phyloP scores from a whole-genome alignment of 371 early-diverging fungal species.

The Dichotomocladium elegans region DNA sequence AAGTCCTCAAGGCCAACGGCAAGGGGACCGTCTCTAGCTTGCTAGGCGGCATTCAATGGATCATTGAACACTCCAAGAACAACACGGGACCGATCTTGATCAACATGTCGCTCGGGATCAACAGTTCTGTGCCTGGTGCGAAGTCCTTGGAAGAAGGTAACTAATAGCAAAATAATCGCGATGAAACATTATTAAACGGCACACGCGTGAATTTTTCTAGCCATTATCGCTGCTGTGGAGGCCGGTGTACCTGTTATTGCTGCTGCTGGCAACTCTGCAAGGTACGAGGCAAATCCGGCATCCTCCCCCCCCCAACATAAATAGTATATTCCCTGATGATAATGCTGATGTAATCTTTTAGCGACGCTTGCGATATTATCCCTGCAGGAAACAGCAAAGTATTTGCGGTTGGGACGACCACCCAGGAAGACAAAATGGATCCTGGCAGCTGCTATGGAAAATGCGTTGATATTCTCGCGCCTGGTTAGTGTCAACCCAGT shows the following conservation, averaged over 20 bases:
- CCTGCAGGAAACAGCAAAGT: slow-evolving; percentile 64
- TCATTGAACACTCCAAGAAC: slow-evolving; percentile 31
- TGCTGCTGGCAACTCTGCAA: slow-evolving; percentile 72
- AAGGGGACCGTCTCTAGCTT: slow-evolving; percentile 64
- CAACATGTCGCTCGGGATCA: slow-evolving; percentile 60
- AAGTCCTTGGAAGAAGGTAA: slow-evolving; percentile 20
- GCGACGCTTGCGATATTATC: slow-evolving; percentile 63
- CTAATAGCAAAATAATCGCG: neutral
- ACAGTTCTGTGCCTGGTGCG: slow-evolving; percentile 8
- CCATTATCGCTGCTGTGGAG: slow-evolving; percentile 43
- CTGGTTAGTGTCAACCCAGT: slow-evolving; percentile 40
- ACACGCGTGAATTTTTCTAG: too few relatives aligned
- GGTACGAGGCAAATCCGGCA: neutral
- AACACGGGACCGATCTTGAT: slow-evolving; percentile 33
- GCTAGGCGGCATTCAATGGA: slow-evolving; percentile 73
- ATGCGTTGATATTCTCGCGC: slow-evolving; percentile 63
- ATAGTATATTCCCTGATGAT: too few relatives aligned
- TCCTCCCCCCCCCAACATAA: neutral
- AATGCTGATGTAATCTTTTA: neutral
- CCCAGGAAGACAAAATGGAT: slow-evolving; percentile 43
- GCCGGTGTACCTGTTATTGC: slow-evolving; percentile 59
- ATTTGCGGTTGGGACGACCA: slow-evolving; percentile 67
- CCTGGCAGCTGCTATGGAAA: slow-evolving; percentile 50
- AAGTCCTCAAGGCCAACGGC: slow-evolving; percentile 71
- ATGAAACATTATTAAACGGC: neutral